These are phyloP conservation scores for Nitzschia palea DNA, from an alignment of 108 stramenopile species.

Conservation along the genomic window DNA sequence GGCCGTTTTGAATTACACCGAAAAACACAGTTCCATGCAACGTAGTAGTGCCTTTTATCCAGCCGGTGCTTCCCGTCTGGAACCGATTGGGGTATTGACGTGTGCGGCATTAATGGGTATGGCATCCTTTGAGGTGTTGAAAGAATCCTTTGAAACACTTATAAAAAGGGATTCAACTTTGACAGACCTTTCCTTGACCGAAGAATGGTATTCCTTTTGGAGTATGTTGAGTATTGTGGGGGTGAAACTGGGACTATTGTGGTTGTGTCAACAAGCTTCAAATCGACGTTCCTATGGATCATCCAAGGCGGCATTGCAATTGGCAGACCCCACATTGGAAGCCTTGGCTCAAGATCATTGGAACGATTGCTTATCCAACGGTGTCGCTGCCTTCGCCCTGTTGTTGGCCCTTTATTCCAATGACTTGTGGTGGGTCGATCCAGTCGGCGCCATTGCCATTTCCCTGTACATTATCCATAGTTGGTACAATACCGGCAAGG, in stretches of 20 bases:
- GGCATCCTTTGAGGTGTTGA: constrained; percentile 88
- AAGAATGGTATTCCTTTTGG: constrained; percentile 57
- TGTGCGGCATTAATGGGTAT: constrained; percentile 95
- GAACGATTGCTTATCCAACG: constrained; percentile 90
- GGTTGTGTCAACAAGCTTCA: constrained; percentile 56
- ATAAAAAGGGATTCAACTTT: constrained; percentile 34
- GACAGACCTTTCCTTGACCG: constrained; percentile 27
- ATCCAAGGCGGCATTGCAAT: constrained; percentile 33
- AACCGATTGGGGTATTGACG: constrained; percentile 91
- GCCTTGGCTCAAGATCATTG: constrained; percentile 93
- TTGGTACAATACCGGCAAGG: constrained; percentile 89
- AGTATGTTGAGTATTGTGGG: constrained; percentile 78
- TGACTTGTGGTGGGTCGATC: constrained; percentile 81
- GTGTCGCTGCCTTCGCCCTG: constrained; percentile 82
- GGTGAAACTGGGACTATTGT: constrained; percentile 69
- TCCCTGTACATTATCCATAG: constrained; percentile 88
- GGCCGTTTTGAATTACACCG: constrained; percentile 77
- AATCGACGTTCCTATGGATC: constrained; percentile 2
- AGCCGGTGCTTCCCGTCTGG: constrained; percentile 87
- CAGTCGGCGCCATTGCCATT: constrained; percentile 90
- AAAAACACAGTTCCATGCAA: constrained; percentile 66
- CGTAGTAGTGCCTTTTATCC: constrained; percentile 86
- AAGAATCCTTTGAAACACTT: constrained; percentile 59
- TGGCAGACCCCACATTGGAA: constrained; percentile 76
- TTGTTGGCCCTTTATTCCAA: constrained; percentile 56